phyloP scores from a whole-genome alignment of 352 stramenopile species.

The Pythium pyrilobum region DNA sequence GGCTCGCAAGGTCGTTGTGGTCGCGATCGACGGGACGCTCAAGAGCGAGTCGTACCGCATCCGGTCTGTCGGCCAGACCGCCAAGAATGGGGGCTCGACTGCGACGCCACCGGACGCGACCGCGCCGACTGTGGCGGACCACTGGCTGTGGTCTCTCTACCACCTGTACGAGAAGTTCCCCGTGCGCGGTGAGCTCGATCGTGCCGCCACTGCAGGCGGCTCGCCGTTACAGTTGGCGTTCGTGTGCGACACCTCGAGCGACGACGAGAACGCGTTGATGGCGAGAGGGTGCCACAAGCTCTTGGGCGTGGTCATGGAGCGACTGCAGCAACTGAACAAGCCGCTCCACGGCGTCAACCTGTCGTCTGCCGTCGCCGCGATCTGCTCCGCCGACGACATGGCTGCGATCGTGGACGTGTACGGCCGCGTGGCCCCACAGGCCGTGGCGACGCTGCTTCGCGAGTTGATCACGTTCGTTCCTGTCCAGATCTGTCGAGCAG shows the following conservation, averaged over 20 bases:
- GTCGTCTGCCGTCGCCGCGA: neutral
- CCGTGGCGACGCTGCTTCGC: conserved; percentile 23
- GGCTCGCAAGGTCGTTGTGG: conserved; percentile 13
- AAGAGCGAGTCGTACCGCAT: conserved; percentile 49
- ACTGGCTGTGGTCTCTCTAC: conserved; percentile 23
- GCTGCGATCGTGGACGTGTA: neutral
- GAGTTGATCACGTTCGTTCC: conserved; percentile 61
- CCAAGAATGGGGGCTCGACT: conserved; percentile 4
- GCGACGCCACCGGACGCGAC: conserved; percentile 23
- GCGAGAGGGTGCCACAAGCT: neutral
- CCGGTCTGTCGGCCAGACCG: conserved; percentile 25
- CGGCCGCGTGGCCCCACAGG: neutral
- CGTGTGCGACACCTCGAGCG: neutral
- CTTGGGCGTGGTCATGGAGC: conserved; percentile 35
- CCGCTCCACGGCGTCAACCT: conserved; percentile 22
- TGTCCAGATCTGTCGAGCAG: conserved; percentile 65
- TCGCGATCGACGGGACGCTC: conserved; percentile 18
- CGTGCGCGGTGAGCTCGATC: conserved; percentile 7
- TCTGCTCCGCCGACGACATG: neutral
- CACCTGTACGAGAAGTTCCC: conserved; percentile 33
- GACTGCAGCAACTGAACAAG: conserved; percentile 51
- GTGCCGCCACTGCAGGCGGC: neutral
- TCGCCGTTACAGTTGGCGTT: neutral
- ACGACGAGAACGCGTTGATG: neutral
- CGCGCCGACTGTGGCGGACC: conserved; percentile 13